These are phyloP conservation scores for Tillandsia leiboldiana DNA, from an alignment of 176 grass and related monocot species.

Conservation along the genomic window DNA sequence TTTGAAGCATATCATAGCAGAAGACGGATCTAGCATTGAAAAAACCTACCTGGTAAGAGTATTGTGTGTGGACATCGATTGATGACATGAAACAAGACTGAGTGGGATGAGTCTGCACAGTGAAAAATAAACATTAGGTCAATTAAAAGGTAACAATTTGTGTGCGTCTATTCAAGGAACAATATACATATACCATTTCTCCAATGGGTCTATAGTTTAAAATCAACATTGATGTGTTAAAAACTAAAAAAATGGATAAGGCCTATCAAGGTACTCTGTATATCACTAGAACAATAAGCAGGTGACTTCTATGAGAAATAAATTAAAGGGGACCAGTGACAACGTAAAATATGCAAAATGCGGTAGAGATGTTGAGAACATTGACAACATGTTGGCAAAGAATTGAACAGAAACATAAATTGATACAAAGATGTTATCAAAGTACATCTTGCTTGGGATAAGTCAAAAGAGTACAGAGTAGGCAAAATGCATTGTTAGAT, in stretches of 20 bases:
- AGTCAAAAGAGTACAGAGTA: too few relatives aligned
- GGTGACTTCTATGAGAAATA: too few relatives aligned
- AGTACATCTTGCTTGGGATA: too few relatives aligned
- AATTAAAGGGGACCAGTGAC: too few relatives aligned
- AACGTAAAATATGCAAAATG: too few relatives aligned
- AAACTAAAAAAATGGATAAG: too few relatives aligned
- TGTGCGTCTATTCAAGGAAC: not conserved
- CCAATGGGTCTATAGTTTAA: too few relatives aligned
- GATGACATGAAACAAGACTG: constrained; percentile 61
- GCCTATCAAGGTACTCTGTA: too few relatives aligned
- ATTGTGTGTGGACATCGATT: constrained; percentile 48
- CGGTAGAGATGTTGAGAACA: not conserved
- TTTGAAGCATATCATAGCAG: constrained; percentile 9
- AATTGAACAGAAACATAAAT: not conserved
- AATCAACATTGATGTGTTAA: too few relatives aligned
- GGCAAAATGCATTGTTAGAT: too few relatives aligned
- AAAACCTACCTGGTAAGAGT: constrained; percentile 40
- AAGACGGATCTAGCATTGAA: not conserved
- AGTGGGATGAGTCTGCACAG: constrained; percentile 44
- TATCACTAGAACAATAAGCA: too few relatives aligned
- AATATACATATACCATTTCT: not conserved
- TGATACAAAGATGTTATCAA: too few relatives aligned
- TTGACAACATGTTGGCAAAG: not conserved
- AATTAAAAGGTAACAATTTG: not conserved
- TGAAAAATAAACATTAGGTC: not conserved